Base-by-base conservation (phyloP, 129 eudicot species). In the Centrapalus pauciflorus region DNA sequence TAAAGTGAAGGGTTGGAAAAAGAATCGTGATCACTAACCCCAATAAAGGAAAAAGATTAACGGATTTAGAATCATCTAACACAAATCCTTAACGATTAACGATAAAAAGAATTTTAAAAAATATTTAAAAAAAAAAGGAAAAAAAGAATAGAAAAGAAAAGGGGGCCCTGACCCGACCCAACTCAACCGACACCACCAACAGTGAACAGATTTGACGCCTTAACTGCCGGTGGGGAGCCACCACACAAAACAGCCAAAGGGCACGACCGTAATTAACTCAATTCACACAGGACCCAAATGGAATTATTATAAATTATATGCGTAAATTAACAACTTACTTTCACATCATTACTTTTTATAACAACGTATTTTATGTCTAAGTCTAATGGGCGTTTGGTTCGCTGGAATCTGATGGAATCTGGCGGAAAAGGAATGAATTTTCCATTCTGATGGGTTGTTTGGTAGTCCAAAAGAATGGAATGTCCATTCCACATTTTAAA, bases 191-290 rank as follows among this genome's bases (percentile, higher is more conserved):
- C 64, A 64, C 56, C 54, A 58, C 25, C 37, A 37, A 4, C 63
- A 73, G 12, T 43, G 65, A 69, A 62, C 54, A 59, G 85, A 83
- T 55, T 76, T 85, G 78, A 79, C 84, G 94, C 81, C 88, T 64
- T 71, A 85, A 85, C 96, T 63, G 83, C 64, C 90, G 88, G 17
- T 65, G 72, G 72, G 93, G 79, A 55, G 81, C 88, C 70, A 73
- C 88, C 70, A 73, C 49, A 5, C 1, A 58, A 35, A 55, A 32
- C 32, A 4, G 32, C 25, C 28, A 67, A 72, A 70, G 93, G 93
- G 85, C 80, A 89, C 63, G 57, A 66, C 69, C 62, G 87, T 82
- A 60, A 81, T 61, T 83, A 75, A 46, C 7, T 0, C 0, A 29
- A 80, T 19, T 13, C 46, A 30, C 40, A 30, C 17, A 55, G 56